A percentile compares a stretch with the other conserved stretches of the same genome.
These are phyloP conservation scores for Dipteronia dyeriana DNA, from an alignment of 345 rosid genomes.

Conservation along the genomic window DNA sequence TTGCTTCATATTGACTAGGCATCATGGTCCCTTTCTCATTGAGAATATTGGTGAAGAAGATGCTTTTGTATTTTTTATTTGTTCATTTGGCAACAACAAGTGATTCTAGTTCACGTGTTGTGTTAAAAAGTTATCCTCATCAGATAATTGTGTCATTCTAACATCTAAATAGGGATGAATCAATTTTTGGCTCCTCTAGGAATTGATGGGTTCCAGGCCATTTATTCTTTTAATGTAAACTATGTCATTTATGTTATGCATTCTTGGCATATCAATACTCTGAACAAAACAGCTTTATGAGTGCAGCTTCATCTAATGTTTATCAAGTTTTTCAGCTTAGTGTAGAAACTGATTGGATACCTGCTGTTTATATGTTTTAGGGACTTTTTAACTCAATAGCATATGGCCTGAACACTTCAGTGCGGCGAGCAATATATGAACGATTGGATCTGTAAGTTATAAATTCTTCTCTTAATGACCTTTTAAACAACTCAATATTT, in stretches of 20 bases:
- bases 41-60: not conserved
- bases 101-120: not conserved
- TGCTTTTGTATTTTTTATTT: not conserved
- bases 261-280: not conserved
- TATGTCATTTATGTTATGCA: not conserved
- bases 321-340: not conserved
- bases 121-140: conserved; percentile 13
- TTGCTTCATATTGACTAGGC: conserved; percentile 8
- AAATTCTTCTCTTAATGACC: not conserved
- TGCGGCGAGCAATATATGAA: conserved; percentile 79
- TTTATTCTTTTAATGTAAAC: not conserved
- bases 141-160: not conserved
- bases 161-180: not conserved
- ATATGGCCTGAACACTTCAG: conserved; percentile 90
- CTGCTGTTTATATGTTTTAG: conserved; percentile 34
- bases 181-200: not conserved
- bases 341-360: not conserved
- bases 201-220: not conserved
- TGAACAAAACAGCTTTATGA: not conserved
- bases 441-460: conserved; percentile 81
- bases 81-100: conserved; percentile 2
- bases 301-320: not conserved
- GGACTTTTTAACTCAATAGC: conserved; percentile 96
- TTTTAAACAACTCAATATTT: not conserved
- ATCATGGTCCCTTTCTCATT: not conserved